phyloP scores from a whole-genome alignment of 2,329 filamentous ascomycete species.

The Penicillium brevicompactum region DNA sequence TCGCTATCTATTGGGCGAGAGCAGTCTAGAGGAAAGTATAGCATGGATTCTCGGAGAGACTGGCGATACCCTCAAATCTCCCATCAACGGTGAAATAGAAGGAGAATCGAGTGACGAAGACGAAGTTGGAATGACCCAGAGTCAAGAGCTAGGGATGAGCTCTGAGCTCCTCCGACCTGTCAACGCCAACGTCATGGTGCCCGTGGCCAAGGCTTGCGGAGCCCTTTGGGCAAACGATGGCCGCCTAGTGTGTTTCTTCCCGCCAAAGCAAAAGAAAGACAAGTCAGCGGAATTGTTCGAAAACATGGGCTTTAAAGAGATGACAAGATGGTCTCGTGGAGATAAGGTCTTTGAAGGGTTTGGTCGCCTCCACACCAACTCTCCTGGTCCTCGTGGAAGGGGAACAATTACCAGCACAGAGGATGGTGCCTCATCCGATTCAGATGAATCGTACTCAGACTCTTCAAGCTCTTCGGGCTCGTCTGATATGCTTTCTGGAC shows the following conservation, averaged over 20 bases:
- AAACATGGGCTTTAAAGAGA: constrained; percentile 50
- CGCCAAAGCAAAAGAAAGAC: constrained; percentile 53
- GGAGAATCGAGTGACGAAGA: constrained; percentile 84
- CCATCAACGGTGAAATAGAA: constrained; percentile 43
- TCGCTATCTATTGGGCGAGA: constrained; percentile 62
- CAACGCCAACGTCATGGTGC: constrained; percentile 66
- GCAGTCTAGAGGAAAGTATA: constrained; percentile 60
- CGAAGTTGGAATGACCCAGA: constrained; percentile 54
- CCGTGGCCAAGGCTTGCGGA: constrained; percentile 61
- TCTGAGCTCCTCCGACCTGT: constrained; percentile 56
- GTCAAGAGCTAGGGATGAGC: constrained; percentile 50
- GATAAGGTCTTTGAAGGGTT: constrained; percentile 65
- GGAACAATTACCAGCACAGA: constrained; percentile 44
- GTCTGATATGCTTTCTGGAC: constrained; percentile 45
- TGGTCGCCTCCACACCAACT: constrained; percentile 58
- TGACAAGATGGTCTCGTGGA: constrained; percentile 50
- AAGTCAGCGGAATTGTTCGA: constrained; percentile 54
- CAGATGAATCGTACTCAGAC: constrained; percentile 59
- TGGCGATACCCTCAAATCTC: constrained; percentile 49
- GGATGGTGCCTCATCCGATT: constrained; percentile 49
- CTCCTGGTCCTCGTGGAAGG: constrained; percentile 48
- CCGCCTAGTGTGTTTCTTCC: constrained; percentile 61
- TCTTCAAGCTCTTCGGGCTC: constrained; percentile 57
- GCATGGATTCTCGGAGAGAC: constrained; percentile 60
- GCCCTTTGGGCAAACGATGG: constrained; percentile 61